phyloP scores from a whole-genome alignment of 306 rosid species.

The Corylus heterophylla region DNA sequence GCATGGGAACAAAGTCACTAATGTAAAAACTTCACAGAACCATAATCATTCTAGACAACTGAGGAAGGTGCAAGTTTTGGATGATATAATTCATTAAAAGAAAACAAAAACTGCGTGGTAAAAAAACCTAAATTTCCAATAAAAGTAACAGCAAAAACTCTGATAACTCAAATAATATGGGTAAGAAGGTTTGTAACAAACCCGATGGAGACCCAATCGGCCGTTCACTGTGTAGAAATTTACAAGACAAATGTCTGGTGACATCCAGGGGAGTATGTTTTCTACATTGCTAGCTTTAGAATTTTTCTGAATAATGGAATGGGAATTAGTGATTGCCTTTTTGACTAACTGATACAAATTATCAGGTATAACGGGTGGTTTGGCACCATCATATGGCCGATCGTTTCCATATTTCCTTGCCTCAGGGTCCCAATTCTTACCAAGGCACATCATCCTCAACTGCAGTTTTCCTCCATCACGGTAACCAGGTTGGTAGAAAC shows the following conservation, averaged over 20 bases:
- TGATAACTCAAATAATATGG: neutral
- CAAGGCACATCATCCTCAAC: conserved; percentile 89
- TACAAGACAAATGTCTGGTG: conserved; percentile 66
- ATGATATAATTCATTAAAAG: neutral
- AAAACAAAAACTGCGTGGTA: neutral
- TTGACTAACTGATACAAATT: conserved; percentile 42
- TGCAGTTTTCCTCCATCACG: conserved; percentile 51
- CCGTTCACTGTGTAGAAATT: conserved; percentile 64
- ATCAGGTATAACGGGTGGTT: conserved; percentile 54
- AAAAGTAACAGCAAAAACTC: neutral
- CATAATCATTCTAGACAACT: neutral
- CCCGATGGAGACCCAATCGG: conserved; percentile 83
- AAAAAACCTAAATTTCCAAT: neutral
- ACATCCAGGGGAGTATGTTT: conserved; percentile 39
- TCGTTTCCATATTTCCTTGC: conserved; percentile 38
- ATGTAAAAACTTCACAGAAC: neutral
- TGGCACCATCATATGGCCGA: conserved; percentile 50
- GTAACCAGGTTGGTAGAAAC: conserved; percentile 85
- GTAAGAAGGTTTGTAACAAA: conserved; percentile 17
- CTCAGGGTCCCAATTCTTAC: conserved; percentile 84
- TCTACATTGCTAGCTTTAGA: conserved; percentile 17
- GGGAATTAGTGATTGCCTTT: conserved; percentile 45
- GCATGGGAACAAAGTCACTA: neutral
- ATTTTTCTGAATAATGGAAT: conserved; percentile 23
- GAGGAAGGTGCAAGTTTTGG: neutral